Conservation (phyloP, 441 rosid species). For the Adansonia gregorii region DNA sequence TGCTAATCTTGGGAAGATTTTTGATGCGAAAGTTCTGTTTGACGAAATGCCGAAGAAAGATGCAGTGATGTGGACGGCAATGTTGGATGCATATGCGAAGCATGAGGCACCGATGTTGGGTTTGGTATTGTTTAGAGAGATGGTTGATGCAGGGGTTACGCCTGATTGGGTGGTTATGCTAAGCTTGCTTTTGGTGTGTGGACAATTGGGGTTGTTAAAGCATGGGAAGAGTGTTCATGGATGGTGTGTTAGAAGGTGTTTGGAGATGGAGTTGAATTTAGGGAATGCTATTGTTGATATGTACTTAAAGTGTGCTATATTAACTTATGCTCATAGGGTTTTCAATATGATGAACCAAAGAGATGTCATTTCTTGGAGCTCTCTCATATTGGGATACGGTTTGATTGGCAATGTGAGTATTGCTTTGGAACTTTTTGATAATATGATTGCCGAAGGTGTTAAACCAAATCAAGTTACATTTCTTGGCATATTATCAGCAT, state of each 20-base stretch:
- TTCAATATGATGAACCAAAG: slow-evolving; percentile 43
- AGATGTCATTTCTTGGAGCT: slow-evolving; percentile 73
- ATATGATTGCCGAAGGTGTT: slow-evolving; percentile 41
- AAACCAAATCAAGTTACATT: slow-evolving; percentile 64
- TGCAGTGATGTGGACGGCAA: slow-evolving; percentile 58
- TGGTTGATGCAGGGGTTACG: slow-evolving; percentile 38
- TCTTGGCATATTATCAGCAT: slow-evolving; percentile 65
- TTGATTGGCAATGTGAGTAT: slow-evolving; percentile 43
- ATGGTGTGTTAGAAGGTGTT: slow-evolving; percentile 56
- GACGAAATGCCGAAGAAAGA: slow-evolving; percentile 58
- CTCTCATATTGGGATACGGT: slow-evolving; percentile 62
- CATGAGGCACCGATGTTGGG: slow-evolving; percentile 50
- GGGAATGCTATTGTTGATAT: slow-evolving; percentile 57
- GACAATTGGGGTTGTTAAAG: slow-evolving; percentile 54
- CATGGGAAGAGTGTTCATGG: slow-evolving; percentile 65
- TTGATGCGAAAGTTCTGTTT: slow-evolving; percentile 47
- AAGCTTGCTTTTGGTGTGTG: slow-evolving; percentile 57
- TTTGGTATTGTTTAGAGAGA: slow-evolving; percentile 46
- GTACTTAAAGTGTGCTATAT: slow-evolving; percentile 53
- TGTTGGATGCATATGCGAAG: slow-evolving; percentile 68
- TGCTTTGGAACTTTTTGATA: slow-evolving; percentile 47
- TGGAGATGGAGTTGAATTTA: slow-evolving; percentile 48
- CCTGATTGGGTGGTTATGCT: slow-evolving; percentile 68
- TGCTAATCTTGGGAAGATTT: slow-evolving; percentile 35
- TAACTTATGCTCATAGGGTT: slow-evolving; percentile 41